Base-by-base conservation (phyloP, 148 eudicot species). In the Rhododendron ovatum region DNA sequence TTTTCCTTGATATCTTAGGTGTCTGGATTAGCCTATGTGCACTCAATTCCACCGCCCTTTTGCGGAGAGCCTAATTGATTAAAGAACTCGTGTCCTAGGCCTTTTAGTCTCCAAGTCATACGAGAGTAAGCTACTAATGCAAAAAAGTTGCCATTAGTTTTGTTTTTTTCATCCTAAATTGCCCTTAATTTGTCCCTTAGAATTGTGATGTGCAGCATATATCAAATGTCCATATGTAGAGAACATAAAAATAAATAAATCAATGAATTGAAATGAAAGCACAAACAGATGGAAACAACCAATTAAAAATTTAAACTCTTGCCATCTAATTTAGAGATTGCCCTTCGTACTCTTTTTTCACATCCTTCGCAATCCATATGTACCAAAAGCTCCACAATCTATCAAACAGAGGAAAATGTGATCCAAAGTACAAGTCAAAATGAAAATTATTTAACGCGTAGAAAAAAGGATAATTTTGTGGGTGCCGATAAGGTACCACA, bases 321-420 rank as follows among this genome's bases (percentile, higher is more conserved):
- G 87, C 94, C 94, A 24, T 88, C 24, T 82, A 92, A 11, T 89
- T 87, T 89, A 48, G 92, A 86, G 87, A 92, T 88, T 53, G 91
- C 90, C 84, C 88, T 90, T 85, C 89, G 87, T 74, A 92, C 86
- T 85, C 91, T 91, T 78, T 89, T 91, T 84, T 87, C 92, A 77
- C 94, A 92, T 86, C 92, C 92, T 15, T 92, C 94, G 67, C 94
- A 91, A 75, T 92, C 92, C 94, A 92, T 89, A 67, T 89, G 91
- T 55, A 92, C 94, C 87, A 91, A 81, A 28, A 92, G 90, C 90
- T 91, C 92, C 86, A 92, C 92, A 82, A 91, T 88, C 94, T 90
- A 69, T 55, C 81, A 30, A 77, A 67, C 13, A 41, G 48, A 33
- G 48, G 78, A 28, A 15, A 22, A 67, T 14, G 51, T 7, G 39